A percentile compares a stretch with the other conserved stretches of the same genome.
phyloP scores from a whole-genome alignment of 1,284 basidiomycete species.

The Leucoagaricus sp. region DNA sequence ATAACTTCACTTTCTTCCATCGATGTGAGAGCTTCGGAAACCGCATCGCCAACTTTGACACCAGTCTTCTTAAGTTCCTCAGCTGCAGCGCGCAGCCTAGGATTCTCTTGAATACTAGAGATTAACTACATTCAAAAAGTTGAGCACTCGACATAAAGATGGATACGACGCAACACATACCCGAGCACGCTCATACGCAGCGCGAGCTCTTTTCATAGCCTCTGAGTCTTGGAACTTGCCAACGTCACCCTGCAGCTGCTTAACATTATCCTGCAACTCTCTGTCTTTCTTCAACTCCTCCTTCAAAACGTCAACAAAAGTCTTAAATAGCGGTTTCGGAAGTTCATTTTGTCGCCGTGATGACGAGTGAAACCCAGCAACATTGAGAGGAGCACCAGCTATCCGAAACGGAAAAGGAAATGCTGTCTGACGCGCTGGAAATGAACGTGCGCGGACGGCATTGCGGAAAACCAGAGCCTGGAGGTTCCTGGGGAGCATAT shows the following conservation, averaged over 20 bases:
- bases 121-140: conserved; percentile 58
- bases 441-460: conserved; percentile 31
- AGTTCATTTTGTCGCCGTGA: conserved; percentile 61
- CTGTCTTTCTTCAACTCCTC: conserved; percentile 94
- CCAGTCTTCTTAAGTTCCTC: conserved; percentile 90
- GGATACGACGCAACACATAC: conserved; percentile 50
- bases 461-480: conserved; percentile 36
- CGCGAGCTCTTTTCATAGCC: conserved; percentile 90
- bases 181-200: conserved; percentile 91
- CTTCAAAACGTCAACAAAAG: conserved; percentile 91
- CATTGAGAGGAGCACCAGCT: conserved; percentile 23
- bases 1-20: conserved; percentile 96
- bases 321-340: conserved; percentile 92
- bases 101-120: conserved; percentile 97
- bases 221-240: conserved; percentile 97
- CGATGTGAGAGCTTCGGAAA: conserved; percentile 83
- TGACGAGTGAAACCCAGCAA: conserved; percentile 67
- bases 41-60: conserved; percentile 92
- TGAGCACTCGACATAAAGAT: conserved; percentile 13
- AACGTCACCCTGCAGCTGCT: conserved; percentile 96
- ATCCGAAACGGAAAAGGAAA: conserved; percentile 46
- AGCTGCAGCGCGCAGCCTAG: conserved; percentile 86
- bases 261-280: conserved; percentile 95
- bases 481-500: conserved; percentile 43
- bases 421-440: conserved; percentile 23